Percentiles rank a stretch among this genome's conserved stretches.
phyloP scores from a whole-genome alignment of 2,329 filamentous ascomycete species.

The Emericellopsis atlantica region DNA sequence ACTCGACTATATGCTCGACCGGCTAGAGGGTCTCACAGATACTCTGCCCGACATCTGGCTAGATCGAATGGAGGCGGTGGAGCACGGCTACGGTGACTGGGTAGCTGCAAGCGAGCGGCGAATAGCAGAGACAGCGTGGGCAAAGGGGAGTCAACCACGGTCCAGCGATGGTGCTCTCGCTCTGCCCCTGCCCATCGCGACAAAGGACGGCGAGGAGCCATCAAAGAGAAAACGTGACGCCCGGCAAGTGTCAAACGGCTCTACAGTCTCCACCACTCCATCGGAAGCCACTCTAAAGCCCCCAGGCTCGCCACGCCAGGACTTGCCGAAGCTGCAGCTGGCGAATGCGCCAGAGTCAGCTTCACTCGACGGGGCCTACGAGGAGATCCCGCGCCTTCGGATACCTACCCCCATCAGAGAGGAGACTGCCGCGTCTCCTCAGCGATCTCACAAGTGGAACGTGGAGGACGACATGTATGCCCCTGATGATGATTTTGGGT shows the following conservation, averaged over 20 bases:
- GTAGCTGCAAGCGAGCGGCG: slow-evolving; percentile 62
- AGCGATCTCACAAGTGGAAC: background rate
- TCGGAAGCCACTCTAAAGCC: background rate
- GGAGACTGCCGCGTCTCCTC: background rate
- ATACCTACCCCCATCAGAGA: slow-evolving; percentile 1
- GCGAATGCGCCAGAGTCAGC: background rate
- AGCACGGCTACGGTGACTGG: slow-evolving; percentile 72
- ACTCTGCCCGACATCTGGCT: slow-evolving; percentile 81
- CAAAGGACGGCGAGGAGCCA: slow-evolving; percentile 1
- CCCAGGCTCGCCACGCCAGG: slow-evolving; percentile 4
- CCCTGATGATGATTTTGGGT: background rate
- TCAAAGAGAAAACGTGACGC: slow-evolving; percentile 1
- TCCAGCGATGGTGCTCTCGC: slow-evolving; percentile 2
- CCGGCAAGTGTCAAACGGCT: background rate
- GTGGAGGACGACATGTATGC: background rate
- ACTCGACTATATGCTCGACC: slow-evolving; percentile 78
- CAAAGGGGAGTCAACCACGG: slow-evolving; percentile 3
- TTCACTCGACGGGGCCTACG: background rate
- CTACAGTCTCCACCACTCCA: background rate
- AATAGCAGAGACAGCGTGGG: slow-evolving; percentile 55
- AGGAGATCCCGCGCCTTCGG: background rate
- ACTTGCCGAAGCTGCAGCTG: background rate
- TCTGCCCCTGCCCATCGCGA: slow-evolving; percentile 7
- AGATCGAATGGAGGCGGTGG: slow-evolving; percentile 69
- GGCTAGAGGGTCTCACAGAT: slow-evolving; percentile 71